Conservation (phyloP, 768 basidiomycete species). For the Dentipellis fragilis region DNA sequence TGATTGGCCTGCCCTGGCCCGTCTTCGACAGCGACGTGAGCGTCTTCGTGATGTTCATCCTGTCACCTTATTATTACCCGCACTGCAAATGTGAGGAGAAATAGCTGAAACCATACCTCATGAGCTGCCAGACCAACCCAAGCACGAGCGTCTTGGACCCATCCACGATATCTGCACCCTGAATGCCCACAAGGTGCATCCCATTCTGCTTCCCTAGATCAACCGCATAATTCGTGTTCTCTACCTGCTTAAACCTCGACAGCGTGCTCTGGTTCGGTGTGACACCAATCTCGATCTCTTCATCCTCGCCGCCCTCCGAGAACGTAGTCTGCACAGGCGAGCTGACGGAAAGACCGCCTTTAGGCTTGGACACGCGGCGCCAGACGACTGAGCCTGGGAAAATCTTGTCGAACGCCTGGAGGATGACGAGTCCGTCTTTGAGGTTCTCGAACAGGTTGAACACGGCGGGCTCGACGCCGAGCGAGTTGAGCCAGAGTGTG, state of each 20-base stretch:
- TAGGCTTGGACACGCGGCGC: slow-evolving; percentile 94
- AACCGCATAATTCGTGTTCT: slow-evolving; percentile 95
- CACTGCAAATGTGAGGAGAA: background rate
- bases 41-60: slow-evolving; percentile 86
- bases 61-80: slow-evolving; percentile 16
- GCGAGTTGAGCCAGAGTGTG: slow-evolving; percentile 95
- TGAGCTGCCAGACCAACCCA: slow-evolving; percentile 95
- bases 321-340: slow-evolving; percentile 19
- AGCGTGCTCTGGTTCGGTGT: slow-evolving; percentile 77
- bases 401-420: slow-evolving; percentile 96
- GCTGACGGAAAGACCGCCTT: slow-evolving; percentile 38
- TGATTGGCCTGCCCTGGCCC: slow-evolving; percentile 69
- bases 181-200: slow-evolving; percentile 95
- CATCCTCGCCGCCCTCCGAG: slow-evolving; percentile 44
- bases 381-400: slow-evolving; percentile 87
- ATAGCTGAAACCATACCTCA: slow-evolving; percentile 46
- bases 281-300: slow-evolving; percentile 73
- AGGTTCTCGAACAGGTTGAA: slow-evolving; percentile 96
- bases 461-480: slow-evolving; percentile 93
- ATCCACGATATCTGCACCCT: slow-evolving; percentile 96
- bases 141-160: slow-evolving; percentile 87
- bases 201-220: slow-evolving; percentile 89
- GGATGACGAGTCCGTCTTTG: slow-evolving; percentile 82
- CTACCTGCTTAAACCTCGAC: slow-evolving; percentile 94
- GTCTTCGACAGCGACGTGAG: slow-evolving; percentile 64